A percentile compares a stretch with the other conserved stretches of the same genome.
Evolutionary conservation across 495 filamentous ascomycete genomes (phyloP).

Genomic region (Penicillium macrosclerotiorum): DNA sequence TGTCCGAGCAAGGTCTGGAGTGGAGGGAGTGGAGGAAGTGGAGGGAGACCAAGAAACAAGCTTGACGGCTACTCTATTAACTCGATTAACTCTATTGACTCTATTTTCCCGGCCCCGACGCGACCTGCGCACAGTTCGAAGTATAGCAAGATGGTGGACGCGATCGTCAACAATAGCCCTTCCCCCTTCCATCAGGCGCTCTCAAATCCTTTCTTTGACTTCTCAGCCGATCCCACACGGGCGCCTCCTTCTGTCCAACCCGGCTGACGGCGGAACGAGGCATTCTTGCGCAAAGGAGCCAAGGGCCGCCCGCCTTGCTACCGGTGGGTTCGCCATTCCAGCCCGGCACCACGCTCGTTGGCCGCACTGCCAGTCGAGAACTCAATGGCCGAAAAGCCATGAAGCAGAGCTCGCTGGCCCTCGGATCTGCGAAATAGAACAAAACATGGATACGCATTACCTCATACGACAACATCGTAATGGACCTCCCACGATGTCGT

Average conservation of each 20-base stretch:
- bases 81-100: no score
- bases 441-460: conserved; percentile 1
- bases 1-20: not conserved
- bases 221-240: not conserved
- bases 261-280: conserved; percentile 10
- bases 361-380: conserved; percentile 13
- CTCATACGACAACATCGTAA: not conserved
- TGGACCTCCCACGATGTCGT: no score
- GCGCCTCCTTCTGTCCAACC: not conserved
- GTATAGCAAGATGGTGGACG: no score
- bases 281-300: conserved; percentile 12
- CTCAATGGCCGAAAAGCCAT: conserved; percentile 15
- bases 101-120: no score
- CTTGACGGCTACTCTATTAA: not conserved
- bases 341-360: conserved; percentile 7
- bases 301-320: conserved; percentile 12
- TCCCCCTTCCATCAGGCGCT: not conserved
- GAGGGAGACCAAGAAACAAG: not conserved
- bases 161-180: no score
- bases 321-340: conserved; percentile 19
- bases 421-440: not conserved
- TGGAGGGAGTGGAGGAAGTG: not conserved
- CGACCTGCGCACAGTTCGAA: no score
- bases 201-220: not conserved
- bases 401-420: not conserved